Base-by-base conservation (phyloP, 2,329 filamentous ascomycete genomes). In the Trichophaea hybrida region DNA sequence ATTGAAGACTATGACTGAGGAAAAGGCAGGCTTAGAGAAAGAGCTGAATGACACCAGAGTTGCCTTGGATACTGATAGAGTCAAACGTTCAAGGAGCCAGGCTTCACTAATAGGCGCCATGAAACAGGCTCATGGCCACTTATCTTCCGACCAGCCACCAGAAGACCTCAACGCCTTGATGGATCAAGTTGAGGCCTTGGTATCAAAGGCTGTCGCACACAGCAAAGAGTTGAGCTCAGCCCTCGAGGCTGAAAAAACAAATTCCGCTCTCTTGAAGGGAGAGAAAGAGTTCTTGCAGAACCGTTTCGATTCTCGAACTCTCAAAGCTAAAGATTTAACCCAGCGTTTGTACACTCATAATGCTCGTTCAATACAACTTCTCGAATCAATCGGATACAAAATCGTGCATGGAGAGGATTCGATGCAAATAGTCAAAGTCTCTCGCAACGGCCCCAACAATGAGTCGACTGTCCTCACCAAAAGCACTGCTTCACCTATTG, bases 321-420 rank as follows among this genome's bases (percentile, higher is more conserved):
- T 77, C 56, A 84, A 83, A 63, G 84, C 88, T 4, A 88, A 87
- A 70, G 88, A 96, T 64, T 75, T 97, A 10, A 94, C 89, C 1
- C 85, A 89, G 68, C 82, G 84, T 59, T 76, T 96, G 3, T 94
- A 88, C 70, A 78, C 82, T 1, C 87, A 95, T 63, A 90, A 93
- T 63, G 86, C 94, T 66, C 84, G 88, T 31, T 76, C 96, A n/a
- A 80, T 81, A 61, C 82, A 85, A 55, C 80, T 98, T 52, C 77
- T 98, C 0, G 90, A 97, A 69, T 81, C 88, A 34, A 77, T 97
- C 4, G 91, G 91, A 10, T 95, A 93, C 69, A 82, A 85, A 0
- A 79, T 97, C 13, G 81, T 82, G 1, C 82, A 88, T 37, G 82
- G 85, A 44, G 80, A 81, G 17, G 66, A 64, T n/a, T 59, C 59